Evolutionary conservation across 2,329 filamentous ascomycete species (phyloP), one percentile per base, ranked within the genome.

Genomic region (Colletotrichum tropicicola): DNA sequence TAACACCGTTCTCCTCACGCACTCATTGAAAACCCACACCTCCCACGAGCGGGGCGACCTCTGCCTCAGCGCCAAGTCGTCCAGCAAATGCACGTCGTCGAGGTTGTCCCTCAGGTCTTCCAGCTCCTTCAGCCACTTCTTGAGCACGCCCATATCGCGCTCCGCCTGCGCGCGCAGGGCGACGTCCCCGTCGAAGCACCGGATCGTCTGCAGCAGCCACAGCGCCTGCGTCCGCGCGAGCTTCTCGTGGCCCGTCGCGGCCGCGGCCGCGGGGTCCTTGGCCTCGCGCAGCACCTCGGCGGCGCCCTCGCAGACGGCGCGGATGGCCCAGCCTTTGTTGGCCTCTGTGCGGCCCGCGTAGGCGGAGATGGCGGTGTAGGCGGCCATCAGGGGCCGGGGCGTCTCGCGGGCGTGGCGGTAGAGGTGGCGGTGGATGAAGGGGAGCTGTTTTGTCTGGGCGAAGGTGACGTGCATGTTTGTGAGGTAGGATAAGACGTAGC

Each of bases 1-100:
- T 59, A 82, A 64, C 12, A 75, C 68, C 0, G 79, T 82, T 39
- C 80, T 74, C 15, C 81, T 74, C 6, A 75, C 70, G 60, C 78
- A 80, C 70, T 83, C 81, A 4, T 78, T 70, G 13, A 83, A 74
- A 9, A 83, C 61, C 81, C 81, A 83, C 71, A 73, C 79, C 73
- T 83, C 80, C 81, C 81, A 83, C 25, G 71, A 78, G 54, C 75
- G 71, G 1, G 81, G 80, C 21, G 77, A 75, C 25, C 70, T 71
- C 3, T 77, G 74, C 30, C 74, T 72, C 32, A 73, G 60, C 48
- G 61, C 67, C 4, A 64, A 53, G 19, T 66, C 56, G 3, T 73
- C 68, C 45, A 75, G 57, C 9, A 44, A 66, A 65, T 54, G 70
- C 47, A 70, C 65, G 17, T 70, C 71, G 45, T 78, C 75, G 35